phyloP scores from a whole-genome alignment of 495 filamentous ascomycete genomes.

The Aspergillus funiculosus region DNA sequence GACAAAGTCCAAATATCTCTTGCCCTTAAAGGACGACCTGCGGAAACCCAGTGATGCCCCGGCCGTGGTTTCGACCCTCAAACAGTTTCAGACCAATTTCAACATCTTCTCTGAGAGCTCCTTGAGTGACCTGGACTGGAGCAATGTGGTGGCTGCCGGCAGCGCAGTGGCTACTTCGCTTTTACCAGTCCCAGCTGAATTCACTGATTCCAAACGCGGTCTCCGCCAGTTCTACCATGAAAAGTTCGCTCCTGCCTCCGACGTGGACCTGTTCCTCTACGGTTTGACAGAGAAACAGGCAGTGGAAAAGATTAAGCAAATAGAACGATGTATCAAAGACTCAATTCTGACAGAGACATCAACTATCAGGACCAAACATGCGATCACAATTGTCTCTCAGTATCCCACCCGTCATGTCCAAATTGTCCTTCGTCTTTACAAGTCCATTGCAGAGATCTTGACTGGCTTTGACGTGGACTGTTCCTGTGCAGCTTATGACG shows the following conservation, averaged over 20 bases:
- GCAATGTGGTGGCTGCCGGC: conserved; percentile 70
- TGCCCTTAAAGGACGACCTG: conserved; percentile 54
- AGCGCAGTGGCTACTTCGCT: conserved; percentile 70
- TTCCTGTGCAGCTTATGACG: conserved; percentile 73
- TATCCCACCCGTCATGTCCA: conserved; percentile 77
- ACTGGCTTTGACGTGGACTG: conserved; percentile 84
- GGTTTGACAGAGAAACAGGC: conserved; percentile 67
- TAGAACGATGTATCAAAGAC: conserved; percentile 63
- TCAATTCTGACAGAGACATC: conserved; percentile 71
- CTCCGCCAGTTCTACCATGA: conserved; percentile 71
- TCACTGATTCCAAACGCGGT: conserved; percentile 55
- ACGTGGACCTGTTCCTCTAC: conserved; percentile 81
- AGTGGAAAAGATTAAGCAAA: conserved; percentile 73
- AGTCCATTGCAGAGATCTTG: conserved; percentile 71
- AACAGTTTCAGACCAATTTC: conserved; percentile 72
- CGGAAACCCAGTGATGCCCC: conserved; percentile 56
- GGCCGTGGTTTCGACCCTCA: conserved; percentile 56
- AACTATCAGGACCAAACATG: conserved; percentile 72
- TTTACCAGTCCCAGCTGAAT: conserved; percentile 61
- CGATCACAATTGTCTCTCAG: conserved; percentile 75
- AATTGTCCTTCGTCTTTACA: conserved; percentile 80
- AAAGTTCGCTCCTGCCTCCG: conserved; percentile 70
- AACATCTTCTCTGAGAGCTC: conserved; percentile 67
- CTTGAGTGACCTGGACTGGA: conserved; percentile 64
- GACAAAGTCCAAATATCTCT: conserved; percentile 61